A percentile compares a stretch with the other conserved stretches of the same genome.
Evolutionary conservation across 257 asterid species (phyloP).

Genomic region (Sherardia arvensis): DNA sequence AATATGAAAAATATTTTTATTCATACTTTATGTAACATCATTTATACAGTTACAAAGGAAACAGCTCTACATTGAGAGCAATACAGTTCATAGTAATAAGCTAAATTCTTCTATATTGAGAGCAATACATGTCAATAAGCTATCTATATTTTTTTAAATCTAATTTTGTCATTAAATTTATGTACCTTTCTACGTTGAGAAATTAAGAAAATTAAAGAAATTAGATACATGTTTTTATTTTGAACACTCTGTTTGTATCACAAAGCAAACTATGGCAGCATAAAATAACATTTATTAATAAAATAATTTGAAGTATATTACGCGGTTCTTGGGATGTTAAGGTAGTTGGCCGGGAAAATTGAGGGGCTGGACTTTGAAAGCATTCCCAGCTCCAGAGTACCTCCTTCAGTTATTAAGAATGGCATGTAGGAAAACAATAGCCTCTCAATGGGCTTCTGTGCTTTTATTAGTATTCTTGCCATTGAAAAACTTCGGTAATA

Average conservation of each 20-base stretch:
- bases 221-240: too few species aligned
- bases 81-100: neutral
- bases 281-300: too few species aligned
- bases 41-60: neutral
- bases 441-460: constrained; percentile 2
- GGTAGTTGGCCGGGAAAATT: constrained; percentile 7
- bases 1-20: too few species aligned
- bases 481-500: constrained; percentile 20
- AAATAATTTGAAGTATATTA: too few species aligned
- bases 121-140: too few species aligned
- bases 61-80: neutral
- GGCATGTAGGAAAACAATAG: neutral
- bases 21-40: neutral
- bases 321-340: constrained; percentile 13
- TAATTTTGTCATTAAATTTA: too few species aligned
- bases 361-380: constrained; percentile 1
- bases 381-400: neutral
- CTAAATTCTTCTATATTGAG: too few species aligned
- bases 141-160: too few species aligned
- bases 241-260: too few species aligned
- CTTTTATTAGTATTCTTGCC: constrained; percentile 7
- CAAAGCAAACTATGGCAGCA: too few species aligned
- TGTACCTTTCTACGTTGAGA: too few species aligned
- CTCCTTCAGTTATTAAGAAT: constrained; percentile 1
- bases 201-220: too few species aligned